Conservation (phyloP, 2,329 filamentous ascomycete genomes). For the Pyricularia pennisetigena region DNA sequence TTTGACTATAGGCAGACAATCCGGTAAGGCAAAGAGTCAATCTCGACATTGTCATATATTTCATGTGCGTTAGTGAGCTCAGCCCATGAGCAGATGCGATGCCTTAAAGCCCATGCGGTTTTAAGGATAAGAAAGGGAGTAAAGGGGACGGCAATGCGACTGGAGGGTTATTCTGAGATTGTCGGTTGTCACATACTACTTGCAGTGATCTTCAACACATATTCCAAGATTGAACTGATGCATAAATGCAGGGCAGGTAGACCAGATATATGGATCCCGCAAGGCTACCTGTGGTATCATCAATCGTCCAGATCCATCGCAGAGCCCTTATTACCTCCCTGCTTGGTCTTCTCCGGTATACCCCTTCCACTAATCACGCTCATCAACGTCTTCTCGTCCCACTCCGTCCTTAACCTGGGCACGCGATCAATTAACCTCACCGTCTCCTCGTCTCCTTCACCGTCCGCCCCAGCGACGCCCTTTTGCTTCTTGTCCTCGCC, state of each 20-base stretch:
- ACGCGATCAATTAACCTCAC: slow-evolving; percentile 26
- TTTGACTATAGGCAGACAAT: background rate
- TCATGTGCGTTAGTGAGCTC: too few relatives aligned
- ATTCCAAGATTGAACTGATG: background rate
- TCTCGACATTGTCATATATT: background rate
- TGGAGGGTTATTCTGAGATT: too few relatives aligned
- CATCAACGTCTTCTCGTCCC: slow-evolving; percentile 33
- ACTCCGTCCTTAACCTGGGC: slow-evolving; percentile 26
- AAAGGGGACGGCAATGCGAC: too few relatives aligned
- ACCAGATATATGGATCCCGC: background rate
- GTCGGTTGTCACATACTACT: too few relatives aligned
- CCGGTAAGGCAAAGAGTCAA: background rate
- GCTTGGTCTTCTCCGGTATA: slow-evolving; percentile 7
- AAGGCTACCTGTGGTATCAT: background rate
- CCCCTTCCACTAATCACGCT: slow-evolving; percentile 29
- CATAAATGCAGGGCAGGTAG: background rate
- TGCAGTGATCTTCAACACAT: too few relatives aligned
- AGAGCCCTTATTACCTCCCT: slow-evolving; percentile 16
- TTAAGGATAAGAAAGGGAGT: too few relatives aligned
- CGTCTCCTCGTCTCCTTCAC: slow-evolving; percentile 9
- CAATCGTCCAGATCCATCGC: slow-evolving; percentile 3
- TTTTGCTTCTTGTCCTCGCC: slow-evolving; percentile 17
- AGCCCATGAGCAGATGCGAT: too few relatives aligned
- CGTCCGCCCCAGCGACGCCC: slow-evolving; percentile 7
- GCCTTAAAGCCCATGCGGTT: too few relatives aligned